Percentiles rank a stretch among this genome's conserved stretches.
Evolutionary conservation across 2,329 filamentous ascomycete genomes (phyloP).

Genomic region (Capronia epimyces): DNA sequence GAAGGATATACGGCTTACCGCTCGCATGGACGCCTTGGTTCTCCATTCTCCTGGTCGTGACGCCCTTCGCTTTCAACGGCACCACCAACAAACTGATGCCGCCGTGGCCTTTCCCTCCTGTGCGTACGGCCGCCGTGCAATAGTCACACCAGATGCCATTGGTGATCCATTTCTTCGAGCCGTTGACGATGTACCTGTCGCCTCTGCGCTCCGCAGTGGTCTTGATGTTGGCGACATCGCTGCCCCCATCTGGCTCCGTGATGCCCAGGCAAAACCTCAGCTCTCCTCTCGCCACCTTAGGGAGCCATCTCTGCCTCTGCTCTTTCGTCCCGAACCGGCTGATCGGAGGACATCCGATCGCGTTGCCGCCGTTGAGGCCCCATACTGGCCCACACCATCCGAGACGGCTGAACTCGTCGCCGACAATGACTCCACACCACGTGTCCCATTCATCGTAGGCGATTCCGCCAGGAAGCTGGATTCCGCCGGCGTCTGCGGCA

Average conservation of each 20-base stretch:
- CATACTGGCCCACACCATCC: conserved; percentile 58
- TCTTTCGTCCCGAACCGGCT: conserved; percentile 59
- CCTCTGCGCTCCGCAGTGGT: conserved; percentile 64
- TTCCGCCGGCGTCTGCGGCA: conserved; percentile 59
- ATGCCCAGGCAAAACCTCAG: conserved; percentile 71
- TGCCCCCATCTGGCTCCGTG: conserved; percentile 69
- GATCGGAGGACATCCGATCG: conserved; percentile 64
- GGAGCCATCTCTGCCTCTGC: conserved; percentile 61
- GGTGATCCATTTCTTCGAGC: conserved; percentile 75
- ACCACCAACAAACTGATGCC: conserved; percentile 65
- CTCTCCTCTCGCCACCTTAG: conserved; percentile 60
- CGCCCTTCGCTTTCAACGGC: conserved; percentile 61
- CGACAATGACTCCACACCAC: conserved; percentile 63
- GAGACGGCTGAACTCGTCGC: conserved; percentile 63
- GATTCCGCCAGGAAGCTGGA: conserved; percentile 60
- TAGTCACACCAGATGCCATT: conserved; percentile 67
- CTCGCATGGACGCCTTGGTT: conserved; percentile 65
- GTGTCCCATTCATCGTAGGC: conserved; percentile 70
- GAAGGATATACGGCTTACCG: conserved; percentile 39
- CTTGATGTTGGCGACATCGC: conserved; percentile 66
- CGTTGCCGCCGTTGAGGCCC: conserved; percentile 58
- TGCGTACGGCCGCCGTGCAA: conserved; percentile 66
- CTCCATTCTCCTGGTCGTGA: conserved; percentile 62
- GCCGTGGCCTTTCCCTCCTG: conserved; percentile 61
- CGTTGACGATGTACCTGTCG: conserved; percentile 64